These are phyloP conservation scores for Immersiporthe knoxdaviesiana DNA, from an alignment of 2,329 filamentous ascomycete species.

Conservation along the genomic window DNA sequence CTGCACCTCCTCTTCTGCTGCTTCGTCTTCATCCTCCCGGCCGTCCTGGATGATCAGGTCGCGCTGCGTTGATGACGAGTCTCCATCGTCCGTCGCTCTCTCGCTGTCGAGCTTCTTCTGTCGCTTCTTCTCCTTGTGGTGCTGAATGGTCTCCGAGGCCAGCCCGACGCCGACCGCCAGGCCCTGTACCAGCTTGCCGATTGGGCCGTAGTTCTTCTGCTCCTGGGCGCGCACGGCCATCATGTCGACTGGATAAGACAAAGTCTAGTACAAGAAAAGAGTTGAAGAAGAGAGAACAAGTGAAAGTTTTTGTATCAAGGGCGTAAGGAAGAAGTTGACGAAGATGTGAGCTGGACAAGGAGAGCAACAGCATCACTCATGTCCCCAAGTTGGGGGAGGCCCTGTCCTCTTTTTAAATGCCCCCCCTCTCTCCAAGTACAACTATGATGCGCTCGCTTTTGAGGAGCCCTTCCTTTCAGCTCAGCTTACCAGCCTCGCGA, in stretches of 20 bases:
- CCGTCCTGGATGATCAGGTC: not conserved
- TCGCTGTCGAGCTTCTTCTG: constrained; percentile 13
- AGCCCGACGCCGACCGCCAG: constrained; percentile 31
- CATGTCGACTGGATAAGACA: not conserved
- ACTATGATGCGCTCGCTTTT: not conserved
- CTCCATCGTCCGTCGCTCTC: not conserved
- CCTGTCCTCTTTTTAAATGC: constrained; percentile 2
- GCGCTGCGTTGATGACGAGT: not conserved
- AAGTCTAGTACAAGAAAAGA: not conserved
- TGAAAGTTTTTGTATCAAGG: too few relatives aligned
- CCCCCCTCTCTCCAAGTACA: not conserved
- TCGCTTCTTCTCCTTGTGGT: constrained; percentile 31
- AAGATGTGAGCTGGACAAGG: not conserved
- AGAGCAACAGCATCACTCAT: not conserved
- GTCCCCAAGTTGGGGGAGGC: not conserved
- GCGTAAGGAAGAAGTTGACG: not conserved
- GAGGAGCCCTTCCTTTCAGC: not conserved
- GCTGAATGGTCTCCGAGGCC: constrained; percentile 30
- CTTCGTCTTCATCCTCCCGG: not conserved
- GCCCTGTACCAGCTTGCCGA: constrained; percentile 28
- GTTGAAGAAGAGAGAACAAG: not conserved
- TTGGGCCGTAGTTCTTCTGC: not conserved
- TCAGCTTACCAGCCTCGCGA: not conserved
- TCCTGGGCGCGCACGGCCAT: not conserved
- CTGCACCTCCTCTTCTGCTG: not conserved